Evolutionary conservation across 2,329 filamentous ascomycete species (phyloP), one percentile per base, ranked within the genome.

Genomic region (Fusarium burgessii): DNA sequence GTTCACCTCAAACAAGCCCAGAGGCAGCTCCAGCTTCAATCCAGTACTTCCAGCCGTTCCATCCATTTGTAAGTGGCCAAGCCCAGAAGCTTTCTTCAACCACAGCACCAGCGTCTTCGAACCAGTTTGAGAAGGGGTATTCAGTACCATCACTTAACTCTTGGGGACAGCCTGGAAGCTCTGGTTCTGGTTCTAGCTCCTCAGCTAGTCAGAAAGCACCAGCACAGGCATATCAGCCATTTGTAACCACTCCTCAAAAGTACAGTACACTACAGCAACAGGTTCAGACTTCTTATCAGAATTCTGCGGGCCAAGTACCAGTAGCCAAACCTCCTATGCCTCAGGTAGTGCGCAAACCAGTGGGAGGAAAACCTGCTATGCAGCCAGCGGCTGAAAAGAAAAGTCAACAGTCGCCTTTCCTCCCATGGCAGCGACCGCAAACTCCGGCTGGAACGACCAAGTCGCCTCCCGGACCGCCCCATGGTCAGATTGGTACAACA

Each of bases 21-120:
- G 36, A 32, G 10, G 57, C n/a, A 8, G 38, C 10, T 15, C 42
- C 46, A 6, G 29, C 23, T 20, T 49, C 50, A 12, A 18, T 23
- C 12, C 33, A 43, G n/a, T n/a, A 57, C 2, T 61, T 52, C 7
- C 57, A 62, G 5, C 41, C 65, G 6, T 52, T 62, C 35, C 47
- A 46, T 9, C 15, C 63, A 14, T 23, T 13, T 20, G 7, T 13
- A 14, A 23, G 13, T 9, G 13, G 6, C 3, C 20, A 32, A 43
- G 25, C 9, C 17, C 33, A 25, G 12, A 33, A 32, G 4, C 12
- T 17, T 40, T 20, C 33, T 27, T 40, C 33, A 15, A 2, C 5
- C 25, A 5, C 33, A 29, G 14, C 3, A 17, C 7, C 25, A 27
- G 13, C 14, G n/a, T 12, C 54, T 35, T 17, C 25, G 10, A 38